Evolutionary conservation across 73 alveolate genomes (phyloP), one percentile per base, ranked within the genome.

Genomic region (Urostyla sp.): DNA sequence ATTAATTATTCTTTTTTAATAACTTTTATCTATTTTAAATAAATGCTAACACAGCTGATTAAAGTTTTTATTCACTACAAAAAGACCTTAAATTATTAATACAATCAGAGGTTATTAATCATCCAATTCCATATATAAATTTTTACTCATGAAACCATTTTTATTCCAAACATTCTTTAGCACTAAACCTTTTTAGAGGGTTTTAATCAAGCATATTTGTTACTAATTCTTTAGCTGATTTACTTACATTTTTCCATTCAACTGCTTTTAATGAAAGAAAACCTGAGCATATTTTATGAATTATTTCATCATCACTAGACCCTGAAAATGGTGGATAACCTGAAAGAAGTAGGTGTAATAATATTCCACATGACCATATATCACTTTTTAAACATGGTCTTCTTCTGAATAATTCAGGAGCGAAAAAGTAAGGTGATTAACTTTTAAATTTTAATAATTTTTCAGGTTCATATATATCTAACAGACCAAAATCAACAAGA

Each of bases 321-420:
- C 79, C 79, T 21, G 61, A 63, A 63, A 63, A 63, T 20, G 79
- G 79, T 15, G 79, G 79, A 23, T 63, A 63, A 1, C 79, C 79
- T 24, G 61, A 43, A 8, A 63, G 23, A 13, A 63, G 27, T 5
- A 63, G 37, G 53, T 63, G 79, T 3, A 63, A 34, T 11, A 63
- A 27, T 1, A 63, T 60, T 38, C 79, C 79, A 63, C 79, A 63
- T 24, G 50, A 21, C 79, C 79, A 63, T 5, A 63, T 40, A 40
- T 63, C 79, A 37, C 61, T 43, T 43, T 36, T 63, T 2, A 18
- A 24, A 63, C 24, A 50, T 43, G 44, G 21, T 43, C 44, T 21
- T 43, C 60, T 35, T 24, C 23, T 63, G 21, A 63, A 5, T n/a
- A 63, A 20, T 38, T 63, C 79, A 24, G 79, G 79, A 2, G 79